Percentiles rank a stretch among this genome's conserved stretches.
Evolutionary conservation across 2,329 filamentous ascomycete genomes (phyloP).

Genomic region (Dryadomyces quercus-mongolicae): DNA sequence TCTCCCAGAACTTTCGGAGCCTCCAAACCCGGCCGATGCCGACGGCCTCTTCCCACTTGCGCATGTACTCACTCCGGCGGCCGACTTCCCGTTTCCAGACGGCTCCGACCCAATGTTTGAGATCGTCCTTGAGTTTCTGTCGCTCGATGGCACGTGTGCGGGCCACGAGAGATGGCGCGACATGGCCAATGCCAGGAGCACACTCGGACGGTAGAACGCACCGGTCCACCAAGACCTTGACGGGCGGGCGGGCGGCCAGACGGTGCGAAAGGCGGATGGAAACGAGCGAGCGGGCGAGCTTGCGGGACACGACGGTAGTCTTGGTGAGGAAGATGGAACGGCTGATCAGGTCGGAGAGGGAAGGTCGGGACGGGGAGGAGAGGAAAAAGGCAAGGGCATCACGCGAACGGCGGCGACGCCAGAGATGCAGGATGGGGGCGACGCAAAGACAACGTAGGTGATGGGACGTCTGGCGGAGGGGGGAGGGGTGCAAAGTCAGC

Average conservation of each 20-base stretch:
- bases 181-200: constrained; percentile 28
- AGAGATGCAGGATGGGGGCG: constrained; percentile 51
- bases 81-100: constrained; percentile 42
- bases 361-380: constrained; percentile 42
- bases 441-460: constrained; percentile 49
- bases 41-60: constrained; percentile 34
- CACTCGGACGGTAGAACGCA: constrained; percentile 56
- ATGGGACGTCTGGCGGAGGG: constrained; percentile 39
- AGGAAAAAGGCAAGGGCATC: constrained; percentile 42
- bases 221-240: constrained; percentile 47
- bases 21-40: constrained; percentile 48
- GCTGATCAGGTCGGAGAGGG: constrained; percentile 47
- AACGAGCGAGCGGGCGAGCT: constrained; percentile 50
- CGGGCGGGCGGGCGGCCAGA: constrained; percentile 46
- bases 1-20: constrained; percentile 55
- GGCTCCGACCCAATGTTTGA: constrained; percentile 52
- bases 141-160: constrained; percentile 50
- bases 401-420: constrained; percentile 47
- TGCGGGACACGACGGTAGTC: constrained; percentile 52
- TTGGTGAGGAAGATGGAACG: constrained; percentile 56
- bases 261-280: constrained; percentile 53
- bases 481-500: background rate
- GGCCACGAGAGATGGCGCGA: constrained; percentile 52
- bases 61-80: constrained; percentile 34
- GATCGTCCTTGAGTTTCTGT: constrained; percentile 53